phyloP scores from a whole-genome alignment of 2,329 filamentous ascomycete genomes.

The Curvularia eragrostidis region DNA sequence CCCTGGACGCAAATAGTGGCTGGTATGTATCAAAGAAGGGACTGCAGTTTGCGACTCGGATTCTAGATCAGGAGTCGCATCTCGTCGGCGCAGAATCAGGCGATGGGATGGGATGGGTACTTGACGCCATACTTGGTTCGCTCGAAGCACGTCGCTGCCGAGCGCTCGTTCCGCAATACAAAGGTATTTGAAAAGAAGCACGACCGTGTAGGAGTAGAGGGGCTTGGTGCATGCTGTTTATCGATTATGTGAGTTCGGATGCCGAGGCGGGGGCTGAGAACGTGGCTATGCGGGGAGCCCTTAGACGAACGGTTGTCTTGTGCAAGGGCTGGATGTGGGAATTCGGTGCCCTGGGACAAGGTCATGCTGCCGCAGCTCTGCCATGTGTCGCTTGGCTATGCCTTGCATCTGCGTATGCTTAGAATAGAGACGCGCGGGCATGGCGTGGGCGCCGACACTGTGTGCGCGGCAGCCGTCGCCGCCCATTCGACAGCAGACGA shows the following conservation, averaged over 20 bases:
- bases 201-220: conserved; percentile 6
- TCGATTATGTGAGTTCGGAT: conserved; percentile 26
- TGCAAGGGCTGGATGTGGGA: conserved; percentile 11
- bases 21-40: neutral
- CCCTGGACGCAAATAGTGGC: neutral
- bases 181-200: neutral
- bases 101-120: neutral
- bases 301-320: conserved; percentile 16
- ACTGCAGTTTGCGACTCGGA: neutral
- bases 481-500: conserved; percentile 6
- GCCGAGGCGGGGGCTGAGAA: conserved; percentile 28
- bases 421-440: conserved; percentile 22
- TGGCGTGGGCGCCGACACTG: conserved; percentile 5
- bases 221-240: conserved; percentile 24
- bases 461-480: conserved; percentile 13
- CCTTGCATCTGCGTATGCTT: conserved; percentile 20
- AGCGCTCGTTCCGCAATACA: neutral
- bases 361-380: conserved; percentile 7
- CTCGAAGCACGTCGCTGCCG: neutral
- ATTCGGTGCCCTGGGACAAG: conserved; percentile 4
- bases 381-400: conserved; percentile 20
- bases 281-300: conserved; percentile 23
- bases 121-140: neutral
- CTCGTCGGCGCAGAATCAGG: neutral
- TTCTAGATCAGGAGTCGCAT: neutral